These are phyloP conservation scores for Monilinia fructigena DNA, from an alignment of 2,329 filamentous ascomycete genomes.

Conservation along the genomic window DNA sequence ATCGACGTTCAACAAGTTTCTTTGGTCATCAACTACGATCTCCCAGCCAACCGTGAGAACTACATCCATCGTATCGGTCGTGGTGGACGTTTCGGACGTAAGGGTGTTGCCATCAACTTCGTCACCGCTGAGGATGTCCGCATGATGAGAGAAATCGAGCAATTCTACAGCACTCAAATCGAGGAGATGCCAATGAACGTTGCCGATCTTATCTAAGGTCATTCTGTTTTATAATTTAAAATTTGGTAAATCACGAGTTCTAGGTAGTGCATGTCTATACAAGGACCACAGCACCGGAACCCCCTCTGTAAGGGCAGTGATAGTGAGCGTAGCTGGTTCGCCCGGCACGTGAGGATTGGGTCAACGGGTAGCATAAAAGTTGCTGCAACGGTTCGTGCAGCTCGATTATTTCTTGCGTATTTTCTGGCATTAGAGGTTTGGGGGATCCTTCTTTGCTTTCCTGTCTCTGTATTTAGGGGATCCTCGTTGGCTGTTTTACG, in stretches of 20 bases:
- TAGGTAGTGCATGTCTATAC: conserved; percentile 17
- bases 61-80: conserved; percentile 99
- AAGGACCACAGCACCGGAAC: conserved; percentile 25
- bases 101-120: conserved; percentile 99
- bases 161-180: conserved; percentile 99
- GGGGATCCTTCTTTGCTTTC: conserved; percentile 37
- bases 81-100: conserved; percentile 98
- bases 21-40: conserved; percentile 99
- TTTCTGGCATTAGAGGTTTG: conserved; percentile 38
- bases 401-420: conserved; percentile 36
- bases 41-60: conserved; percentile 98
- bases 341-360: conserved; percentile 39
- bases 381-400: conserved; percentile 35
- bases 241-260: conserved; percentile 39
- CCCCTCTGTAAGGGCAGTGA: conserved; percentile 38
- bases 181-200: conserved; percentile 99
- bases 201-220: conserved; percentile 67
- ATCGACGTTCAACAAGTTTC: conserved; percentile 99
- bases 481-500: conserved; percentile 35
- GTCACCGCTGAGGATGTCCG: conserved; percentile 98
- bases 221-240: conserved; percentile 26
- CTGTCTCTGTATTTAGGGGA: conserved; percentile 38
- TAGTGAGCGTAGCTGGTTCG: conserved; percentile 42
- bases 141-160: conserved; percentile 99
- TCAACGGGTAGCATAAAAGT: conserved; percentile 40